These are phyloP conservation scores for Starmerella davenportii DNA, from an alignment of 805 yeast species.

Conservation along the genomic window DNA sequence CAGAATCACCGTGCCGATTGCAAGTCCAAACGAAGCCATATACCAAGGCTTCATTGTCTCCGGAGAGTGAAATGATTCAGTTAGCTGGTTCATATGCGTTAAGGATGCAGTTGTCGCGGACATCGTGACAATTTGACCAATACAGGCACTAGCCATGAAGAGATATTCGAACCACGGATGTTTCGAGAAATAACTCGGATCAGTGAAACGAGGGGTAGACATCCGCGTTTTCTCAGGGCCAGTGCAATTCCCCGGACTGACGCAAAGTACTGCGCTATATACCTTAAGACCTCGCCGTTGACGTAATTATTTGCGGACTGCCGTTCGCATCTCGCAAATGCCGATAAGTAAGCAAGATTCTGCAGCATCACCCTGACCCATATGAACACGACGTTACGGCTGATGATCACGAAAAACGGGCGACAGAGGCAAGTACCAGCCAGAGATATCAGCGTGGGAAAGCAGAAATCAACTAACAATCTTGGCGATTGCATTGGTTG, in stretches of 20 bases:
- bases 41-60: conserved; percentile 35
- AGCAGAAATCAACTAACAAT: no score
- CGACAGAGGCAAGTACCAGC: no score
- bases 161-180: conserved; percentile 8
- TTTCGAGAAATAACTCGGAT: conserved; percentile 8
- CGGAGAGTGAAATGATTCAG: conserved; percentile 19
- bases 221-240: background rate
- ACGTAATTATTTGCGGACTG: background rate
- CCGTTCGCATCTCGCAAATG: no score
- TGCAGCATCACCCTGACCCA: no score
- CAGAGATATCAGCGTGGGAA: no score
- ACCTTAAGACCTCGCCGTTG: no score
- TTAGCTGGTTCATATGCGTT: conserved; percentile 20
- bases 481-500: no score
- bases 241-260: background rate
- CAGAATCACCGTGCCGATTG: conserved; percentile 56
- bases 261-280: background rate
- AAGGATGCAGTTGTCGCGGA: conserved; percentile 23
- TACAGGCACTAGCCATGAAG: conserved; percentile 17
- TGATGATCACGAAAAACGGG: no score
- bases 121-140: conserved; percentile 27
- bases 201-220: conserved; percentile 7
- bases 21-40: conserved; percentile 51
- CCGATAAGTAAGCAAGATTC: no score
- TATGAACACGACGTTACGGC: no score